Percentiles rank a stretch among this genome's conserved stretches.
Conservation (phyloP, 495 filamentous ascomycete species). For the Pyrenula massariospora region DNA sequence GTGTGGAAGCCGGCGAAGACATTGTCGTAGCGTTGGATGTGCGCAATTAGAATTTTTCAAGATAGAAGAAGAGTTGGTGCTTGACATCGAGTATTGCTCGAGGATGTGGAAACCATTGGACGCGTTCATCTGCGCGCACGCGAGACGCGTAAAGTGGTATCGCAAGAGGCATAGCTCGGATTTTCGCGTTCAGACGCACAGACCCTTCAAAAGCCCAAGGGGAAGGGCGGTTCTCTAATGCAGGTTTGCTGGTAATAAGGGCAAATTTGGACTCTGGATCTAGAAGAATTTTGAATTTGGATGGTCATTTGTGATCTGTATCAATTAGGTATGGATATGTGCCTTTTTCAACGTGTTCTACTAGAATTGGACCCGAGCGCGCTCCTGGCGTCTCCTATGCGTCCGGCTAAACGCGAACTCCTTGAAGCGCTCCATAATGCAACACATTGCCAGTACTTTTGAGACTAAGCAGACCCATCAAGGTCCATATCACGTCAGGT, state of each 20-base stretch:
- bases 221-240: no score
- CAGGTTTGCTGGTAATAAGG: no score
- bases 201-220: no score
- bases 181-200: neutral
- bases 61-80: neutral
- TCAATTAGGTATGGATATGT: neutral
- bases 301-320: no score
- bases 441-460: neutral
- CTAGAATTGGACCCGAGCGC: neutral
- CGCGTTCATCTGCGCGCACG: no score
- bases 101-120: no score
- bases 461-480: neutral
- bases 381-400: no score
- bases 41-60: neutral
- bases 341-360: neutral
- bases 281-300: no score
- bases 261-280: no score
- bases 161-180: neutral
- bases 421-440: neutral
- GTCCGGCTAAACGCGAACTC: neutral
- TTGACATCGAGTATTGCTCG: no score
- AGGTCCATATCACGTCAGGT: neutral
- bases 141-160: neutral
- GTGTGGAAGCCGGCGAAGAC: constrained; percentile 36
- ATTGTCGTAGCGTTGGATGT: constrained; percentile 11